phyloP scores from a whole-genome alignment of 805 yeast species.

The Suhomyces prunicola region DNA sequence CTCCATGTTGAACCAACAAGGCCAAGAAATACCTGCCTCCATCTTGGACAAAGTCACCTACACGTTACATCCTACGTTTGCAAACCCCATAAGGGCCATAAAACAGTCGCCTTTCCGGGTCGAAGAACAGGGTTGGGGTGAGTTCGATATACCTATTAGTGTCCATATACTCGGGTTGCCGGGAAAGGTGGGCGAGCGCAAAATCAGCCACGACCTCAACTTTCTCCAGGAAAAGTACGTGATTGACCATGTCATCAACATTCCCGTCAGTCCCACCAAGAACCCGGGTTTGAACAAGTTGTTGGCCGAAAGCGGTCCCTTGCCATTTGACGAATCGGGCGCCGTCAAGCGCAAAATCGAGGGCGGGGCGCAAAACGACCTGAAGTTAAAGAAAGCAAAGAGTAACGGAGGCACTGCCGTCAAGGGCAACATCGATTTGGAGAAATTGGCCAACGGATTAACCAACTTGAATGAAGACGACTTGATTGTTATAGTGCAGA shows the following conservation, averaged over 20 bases:
- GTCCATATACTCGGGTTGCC: constrained; percentile 56
- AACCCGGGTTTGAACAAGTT: constrained; percentile 64
- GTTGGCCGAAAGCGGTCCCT: constrained; percentile 77
- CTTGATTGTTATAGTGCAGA: constrained; percentile 89
- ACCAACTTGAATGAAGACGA: constrained; percentile 91
- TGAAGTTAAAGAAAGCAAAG: constrained; percentile 48
- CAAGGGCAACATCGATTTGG: constrained; percentile 81
- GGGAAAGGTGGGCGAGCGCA: constrained; percentile 87
- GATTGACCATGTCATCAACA: constrained; percentile 70
- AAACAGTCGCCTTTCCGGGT: constrained; percentile 83
- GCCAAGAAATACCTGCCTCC: constrained; percentile 79
- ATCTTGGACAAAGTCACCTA: constrained; percentile 91
- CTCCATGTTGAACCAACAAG: constrained; percentile 69
- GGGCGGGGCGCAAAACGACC: constrained; percentile 9
- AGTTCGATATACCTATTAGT: constrained; percentile 82
- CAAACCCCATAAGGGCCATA: constrained; percentile 78
- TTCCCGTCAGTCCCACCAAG: constrained; percentile 62
- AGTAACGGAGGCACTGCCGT: constrained; percentile 46
- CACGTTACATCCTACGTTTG: constrained; percentile 91
- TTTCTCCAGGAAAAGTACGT: constrained; percentile 74
- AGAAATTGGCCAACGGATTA: constrained; percentile 83
- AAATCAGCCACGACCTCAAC: constrained; percentile 84
- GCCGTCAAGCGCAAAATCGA: constrained; percentile 15
- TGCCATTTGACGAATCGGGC: constrained; percentile 52
- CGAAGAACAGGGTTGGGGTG: constrained; percentile 98